Percentiles rank a stretch among this genome's conserved stretches.
Conservation (phyloP, 306 rosid species). For the Hylodesmum podocarpum region DNA sequence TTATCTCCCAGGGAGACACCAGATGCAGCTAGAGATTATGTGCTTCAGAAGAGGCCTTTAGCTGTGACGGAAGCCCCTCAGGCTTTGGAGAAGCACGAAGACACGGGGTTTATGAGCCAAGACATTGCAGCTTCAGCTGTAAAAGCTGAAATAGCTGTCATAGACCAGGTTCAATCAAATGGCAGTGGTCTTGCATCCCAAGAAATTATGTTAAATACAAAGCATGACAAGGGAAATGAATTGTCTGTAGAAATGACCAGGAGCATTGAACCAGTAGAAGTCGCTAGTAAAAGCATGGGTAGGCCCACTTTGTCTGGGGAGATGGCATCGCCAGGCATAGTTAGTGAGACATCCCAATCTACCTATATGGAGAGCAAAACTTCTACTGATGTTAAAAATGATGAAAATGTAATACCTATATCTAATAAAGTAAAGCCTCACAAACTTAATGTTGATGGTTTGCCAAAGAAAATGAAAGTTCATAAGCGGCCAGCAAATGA, state of each 20-base stretch:
- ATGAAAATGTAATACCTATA: constrained; percentile 18
- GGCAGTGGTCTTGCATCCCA: constrained; percentile 36
- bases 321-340: constrained; percentile 24
- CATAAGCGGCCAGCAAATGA: constrained; percentile 56
- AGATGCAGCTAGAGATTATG: constrained; percentile 49
- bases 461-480: constrained; percentile 53
- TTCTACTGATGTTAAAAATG: constrained; percentile 23
- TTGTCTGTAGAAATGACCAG: constrained; percentile 32
- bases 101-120: constrained; percentile 30
- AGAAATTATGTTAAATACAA: constrained; percentile 32
- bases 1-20: constrained; percentile 45
- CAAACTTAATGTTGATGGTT: constrained; percentile 39
- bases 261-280: constrained; percentile 28
- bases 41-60: constrained; percentile 60
- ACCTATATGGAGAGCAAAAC: constrained; percentile 40
- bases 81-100: constrained; percentile 38
- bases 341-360: constrained; percentile 38
- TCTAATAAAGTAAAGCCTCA: constrained; percentile 34
- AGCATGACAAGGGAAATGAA: constrained; percentile 49
- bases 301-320: constrained; percentile 38
- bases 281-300: constrained; percentile 25
- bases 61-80: constrained; percentile 34
- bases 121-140: constrained; percentile 37
- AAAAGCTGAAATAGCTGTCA: constrained; percentile 38
- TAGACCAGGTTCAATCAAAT: constrained; percentile 35